These are phyloP conservation scores for Tolypocladium capitatum DNA, from an alignment of 2,329 filamentous ascomycete genomes.

Conservation along the genomic window DNA sequence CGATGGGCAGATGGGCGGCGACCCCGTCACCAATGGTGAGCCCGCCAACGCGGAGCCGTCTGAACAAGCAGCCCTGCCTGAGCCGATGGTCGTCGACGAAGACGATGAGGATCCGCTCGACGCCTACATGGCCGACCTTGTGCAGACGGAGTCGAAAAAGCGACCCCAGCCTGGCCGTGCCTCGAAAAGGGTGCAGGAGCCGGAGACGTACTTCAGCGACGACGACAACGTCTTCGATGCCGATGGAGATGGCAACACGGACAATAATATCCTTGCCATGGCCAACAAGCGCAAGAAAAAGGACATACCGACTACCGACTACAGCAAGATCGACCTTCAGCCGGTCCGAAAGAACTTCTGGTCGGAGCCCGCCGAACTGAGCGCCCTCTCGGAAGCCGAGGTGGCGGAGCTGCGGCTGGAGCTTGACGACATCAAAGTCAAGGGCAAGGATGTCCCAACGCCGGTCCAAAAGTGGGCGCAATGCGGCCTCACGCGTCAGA, in stretches of 20 bases:
- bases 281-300: conserved; percentile 74
- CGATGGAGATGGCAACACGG: conserved; percentile 33
- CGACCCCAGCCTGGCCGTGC: conserved; percentile 17
- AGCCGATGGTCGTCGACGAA: conserved; percentile 44
- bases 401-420: conserved; percentile 70
- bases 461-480: conserved; percentile 96
- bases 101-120: conserved; percentile 80
- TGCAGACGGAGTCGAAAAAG: conserved; percentile 37
- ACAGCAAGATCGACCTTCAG: conserved; percentile 73
- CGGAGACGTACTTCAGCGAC: conserved; percentile 79
- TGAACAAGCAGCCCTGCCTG: conserved; percentile 12
- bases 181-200: conserved; percentile 48
- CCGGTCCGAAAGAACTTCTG: conserved; percentile 92
- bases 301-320: conserved; percentile 79
- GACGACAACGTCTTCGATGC: conserved; percentile 52
- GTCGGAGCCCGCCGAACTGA: conserved; percentile 73
- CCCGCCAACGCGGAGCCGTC: neutral
- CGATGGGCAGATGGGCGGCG: conserved; percentile 9
- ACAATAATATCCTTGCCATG: conserved; percentile 36
- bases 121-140: conserved; percentile 79
- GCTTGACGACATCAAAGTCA: conserved; percentile 89
- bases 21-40: conserved; percentile 7
- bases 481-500: conserved; percentile 77
- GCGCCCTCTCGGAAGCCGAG: conserved; percentile 73
- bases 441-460: conserved; percentile 76